These are phyloP conservation scores for Fusarium metavorans DNA, from an alignment of 2,329 filamentous ascomycete species.

Conservation along the genomic window DNA sequence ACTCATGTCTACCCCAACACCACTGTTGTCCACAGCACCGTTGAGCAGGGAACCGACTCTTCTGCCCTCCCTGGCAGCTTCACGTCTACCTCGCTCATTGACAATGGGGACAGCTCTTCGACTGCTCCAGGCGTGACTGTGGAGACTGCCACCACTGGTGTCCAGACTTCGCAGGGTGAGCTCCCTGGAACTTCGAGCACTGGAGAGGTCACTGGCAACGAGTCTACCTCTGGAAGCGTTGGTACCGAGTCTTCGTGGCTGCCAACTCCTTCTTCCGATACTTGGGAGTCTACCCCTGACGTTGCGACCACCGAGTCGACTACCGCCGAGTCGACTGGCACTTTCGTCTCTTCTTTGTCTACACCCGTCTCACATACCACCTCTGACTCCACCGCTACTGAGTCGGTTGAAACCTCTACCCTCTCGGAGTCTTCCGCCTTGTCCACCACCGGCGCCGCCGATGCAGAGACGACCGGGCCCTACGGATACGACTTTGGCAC, in stretches of 20 bases:
- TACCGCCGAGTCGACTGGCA: not conserved
- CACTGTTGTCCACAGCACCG: constrained; percentile 22
- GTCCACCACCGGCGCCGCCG: not conserved
- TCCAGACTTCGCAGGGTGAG: constrained; percentile 4
- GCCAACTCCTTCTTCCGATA: not conserved
- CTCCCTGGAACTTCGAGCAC: not conserved
- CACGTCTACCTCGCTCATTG: constrained; percentile 5
- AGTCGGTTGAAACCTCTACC: not conserved
- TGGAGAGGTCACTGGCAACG: not conserved
- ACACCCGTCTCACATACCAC: not conserved
- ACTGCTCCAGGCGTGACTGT: not conserved
- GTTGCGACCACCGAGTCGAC: constrained; percentile 1
- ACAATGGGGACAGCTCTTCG: constrained; percentile 1
- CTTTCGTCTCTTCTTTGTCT: not conserved
- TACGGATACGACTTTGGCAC: constrained; percentile 31
- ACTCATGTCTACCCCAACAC: constrained; percentile 35
- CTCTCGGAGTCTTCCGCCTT: not conserved
- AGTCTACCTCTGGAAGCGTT: not conserved
- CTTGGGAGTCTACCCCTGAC: not conserved
- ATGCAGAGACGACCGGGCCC: constrained; percentile 10
- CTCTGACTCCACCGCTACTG: not conserved
- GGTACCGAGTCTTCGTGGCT: not conserved
- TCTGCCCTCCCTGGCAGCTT: constrained; percentile 15
- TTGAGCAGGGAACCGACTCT: constrained; percentile 12
- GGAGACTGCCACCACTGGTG: not conserved